These are phyloP conservation scores for Neurospora terricola DNA, from an alignment of 495 filamentous ascomycete genomes.

Conservation along the genomic window DNA sequence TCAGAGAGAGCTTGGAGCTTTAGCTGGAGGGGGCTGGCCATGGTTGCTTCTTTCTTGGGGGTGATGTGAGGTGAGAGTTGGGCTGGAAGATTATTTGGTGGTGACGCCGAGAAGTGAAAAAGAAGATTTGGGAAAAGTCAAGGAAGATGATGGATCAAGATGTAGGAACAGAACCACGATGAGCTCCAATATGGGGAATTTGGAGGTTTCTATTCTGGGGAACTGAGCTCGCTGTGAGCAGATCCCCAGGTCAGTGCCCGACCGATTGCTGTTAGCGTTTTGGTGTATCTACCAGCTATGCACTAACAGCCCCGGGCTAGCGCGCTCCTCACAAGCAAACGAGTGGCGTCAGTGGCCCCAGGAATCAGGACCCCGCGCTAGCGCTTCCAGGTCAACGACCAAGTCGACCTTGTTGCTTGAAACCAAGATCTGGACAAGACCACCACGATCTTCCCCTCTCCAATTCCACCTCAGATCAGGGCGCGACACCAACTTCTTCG, in stretches of 20 bases:
- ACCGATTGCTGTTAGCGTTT: conserved; percentile 1
- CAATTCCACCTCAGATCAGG: neutral
- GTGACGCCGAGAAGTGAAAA: neutral
- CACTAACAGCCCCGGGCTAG: conserved; percentile 3
- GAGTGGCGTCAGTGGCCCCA: conserved; percentile 14
- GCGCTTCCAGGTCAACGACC: conserved; percentile 19
- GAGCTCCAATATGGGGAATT: neutral
- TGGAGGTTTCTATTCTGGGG: neutral
- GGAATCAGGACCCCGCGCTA: conserved; percentile 17
- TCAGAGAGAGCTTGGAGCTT: conserved; percentile 74
- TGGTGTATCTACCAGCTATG: too few relatives aligned
- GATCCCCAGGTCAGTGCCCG: neutral
- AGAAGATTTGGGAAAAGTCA: neutral
- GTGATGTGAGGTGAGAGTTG: neutral
- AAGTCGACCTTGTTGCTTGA: neutral
- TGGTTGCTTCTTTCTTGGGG: conserved; percentile 9
- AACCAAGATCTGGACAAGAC: neutral
- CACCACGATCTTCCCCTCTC: neutral
- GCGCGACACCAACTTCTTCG: neutral
- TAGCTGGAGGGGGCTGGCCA: conserved; percentile 39
- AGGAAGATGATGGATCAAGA: neutral
- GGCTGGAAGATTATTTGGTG: neutral
- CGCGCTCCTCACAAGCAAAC: conserved; percentile 2
- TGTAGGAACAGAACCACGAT: neutral
- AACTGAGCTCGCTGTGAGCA: neutral